phyloP scores from a whole-genome alignment of 2,329 filamentous ascomycete species.

The Exophiala spinifera region DNA sequence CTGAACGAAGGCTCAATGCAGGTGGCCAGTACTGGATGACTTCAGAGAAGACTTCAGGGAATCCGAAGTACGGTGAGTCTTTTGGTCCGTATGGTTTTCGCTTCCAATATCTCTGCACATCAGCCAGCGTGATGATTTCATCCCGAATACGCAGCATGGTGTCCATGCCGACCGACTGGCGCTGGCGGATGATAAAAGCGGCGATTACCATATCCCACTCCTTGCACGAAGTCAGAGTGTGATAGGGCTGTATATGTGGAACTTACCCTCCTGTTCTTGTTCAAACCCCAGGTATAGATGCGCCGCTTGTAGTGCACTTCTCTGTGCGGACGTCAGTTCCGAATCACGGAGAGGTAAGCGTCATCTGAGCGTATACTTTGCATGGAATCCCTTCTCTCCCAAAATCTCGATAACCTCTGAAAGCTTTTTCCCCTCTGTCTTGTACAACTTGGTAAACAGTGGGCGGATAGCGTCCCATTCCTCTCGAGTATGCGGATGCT shows the following conservation, averaged over 20 bases:
- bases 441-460: slow-evolving; percentile 1
- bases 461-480: slow-evolving; percentile 4
- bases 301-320: neutral
- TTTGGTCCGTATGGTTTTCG: neutral
- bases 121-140: neutral
- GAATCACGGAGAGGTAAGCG: neutral
- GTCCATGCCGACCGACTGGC: neutral
- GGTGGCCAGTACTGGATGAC: neutral
- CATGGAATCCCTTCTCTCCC: neutral
- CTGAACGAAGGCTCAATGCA: neutral
- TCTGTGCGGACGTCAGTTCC: neutral
- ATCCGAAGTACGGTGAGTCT: neutral
- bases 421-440: neutral
- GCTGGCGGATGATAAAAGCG: neutral
- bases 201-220: neutral
- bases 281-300: neutral
- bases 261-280: neutral
- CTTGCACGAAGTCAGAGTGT: neutral
- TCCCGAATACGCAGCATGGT: neutral
- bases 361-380: neutral
- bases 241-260: neutral
- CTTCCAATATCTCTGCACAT: neutral
- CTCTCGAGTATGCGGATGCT: slow-evolving; percentile 2
- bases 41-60: neutral
- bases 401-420: neutral